phyloP scores from a whole-genome alignment of 352 stramenopile genomes.

The Phytophthora ohioensis region DNA sequence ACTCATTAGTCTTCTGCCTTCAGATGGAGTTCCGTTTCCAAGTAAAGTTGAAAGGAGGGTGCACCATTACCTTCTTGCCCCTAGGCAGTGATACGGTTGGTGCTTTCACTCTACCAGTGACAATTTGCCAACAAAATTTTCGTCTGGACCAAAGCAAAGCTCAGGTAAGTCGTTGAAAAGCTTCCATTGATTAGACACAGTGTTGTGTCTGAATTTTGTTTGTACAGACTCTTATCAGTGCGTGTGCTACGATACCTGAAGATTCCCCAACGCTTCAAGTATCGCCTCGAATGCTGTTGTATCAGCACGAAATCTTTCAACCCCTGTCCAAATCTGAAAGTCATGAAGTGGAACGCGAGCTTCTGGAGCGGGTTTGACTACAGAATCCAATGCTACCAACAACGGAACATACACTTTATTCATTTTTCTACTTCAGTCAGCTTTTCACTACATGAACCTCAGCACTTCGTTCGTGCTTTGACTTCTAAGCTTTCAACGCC shows the following conservation, averaged over 20 bases:
- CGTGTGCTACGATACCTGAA: neutral
- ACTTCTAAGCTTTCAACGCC: neutral
- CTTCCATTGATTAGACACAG: too few species aligned
- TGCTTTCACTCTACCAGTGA: conserved; percentile 11
- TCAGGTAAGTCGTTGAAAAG: conserved; percentile 14
- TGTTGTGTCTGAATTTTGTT: neutral
- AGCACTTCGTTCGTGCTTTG: conserved; percentile 15
- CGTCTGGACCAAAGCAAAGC: conserved; percentile 21
- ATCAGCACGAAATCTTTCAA: conserved; percentile 34
- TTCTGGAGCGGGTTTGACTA: conserved; percentile 15
- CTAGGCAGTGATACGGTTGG: neutral
- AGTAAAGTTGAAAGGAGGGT: conserved; percentile 11
- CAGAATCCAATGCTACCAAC: neutral
- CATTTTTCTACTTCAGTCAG: conserved; percentile 5
- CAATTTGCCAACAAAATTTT: conserved; percentile 24
- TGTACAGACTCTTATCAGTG: conserved; percentile 3
- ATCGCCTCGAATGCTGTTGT: conserved; percentile 15
- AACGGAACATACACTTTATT: neutral
- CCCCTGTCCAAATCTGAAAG: conserved; percentile 22
- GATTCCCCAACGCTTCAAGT: conserved; percentile 1
- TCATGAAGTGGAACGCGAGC: conserved; percentile 21
- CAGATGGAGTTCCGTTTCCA: conserved; percentile 30
- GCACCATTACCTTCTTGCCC: conserved; percentile 4
- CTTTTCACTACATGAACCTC: conserved; percentile 2
- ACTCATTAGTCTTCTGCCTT: neutral